A percentile compares a stretch with the other conserved stretches of the same genome.
These are phyloP conservation scores for Pisolithus tinctorius DNA, from an alignment of 768 basidiomycete genomes.

Conservation along the genomic window DNA sequence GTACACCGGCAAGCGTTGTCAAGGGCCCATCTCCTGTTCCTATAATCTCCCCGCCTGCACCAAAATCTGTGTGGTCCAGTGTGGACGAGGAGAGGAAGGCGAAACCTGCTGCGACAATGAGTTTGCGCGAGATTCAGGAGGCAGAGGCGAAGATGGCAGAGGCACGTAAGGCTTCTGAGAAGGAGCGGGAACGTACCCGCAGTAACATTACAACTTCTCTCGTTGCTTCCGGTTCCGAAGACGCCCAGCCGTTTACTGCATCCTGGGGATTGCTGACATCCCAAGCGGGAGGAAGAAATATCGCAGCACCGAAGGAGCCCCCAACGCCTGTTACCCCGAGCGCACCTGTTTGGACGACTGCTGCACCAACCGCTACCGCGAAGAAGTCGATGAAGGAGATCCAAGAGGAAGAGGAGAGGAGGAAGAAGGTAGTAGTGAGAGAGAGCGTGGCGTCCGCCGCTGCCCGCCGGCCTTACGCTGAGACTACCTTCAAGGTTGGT, in stretches of 20 bases:
- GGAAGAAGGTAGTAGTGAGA: conserved; percentile 62
- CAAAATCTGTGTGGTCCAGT: conserved; percentile 59
- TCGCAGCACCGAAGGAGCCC: conserved; percentile 37
- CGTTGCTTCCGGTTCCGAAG: conserved; percentile 39
- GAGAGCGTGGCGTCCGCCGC: conserved; percentile 52
- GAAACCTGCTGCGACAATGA: conserved; percentile 43
- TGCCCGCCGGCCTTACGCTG: conserved; percentile 70
- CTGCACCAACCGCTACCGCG: conserved; percentile 41
- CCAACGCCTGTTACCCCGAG: conserved; percentile 26
- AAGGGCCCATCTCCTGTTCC: conserved; percentile 22
- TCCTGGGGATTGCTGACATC: conserved; percentile 87
- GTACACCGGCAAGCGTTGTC: conserved; percentile 1
- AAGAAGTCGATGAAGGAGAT: conserved; percentile 99
- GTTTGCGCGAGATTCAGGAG: conserved; percentile 93
- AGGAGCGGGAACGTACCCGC: conserved; percentile 62
- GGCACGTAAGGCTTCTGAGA: conserved; percentile 65
- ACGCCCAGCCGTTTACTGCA: conserved; percentile 54
- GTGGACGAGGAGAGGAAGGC: conserved; percentile 63
- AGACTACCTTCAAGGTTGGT: conserved; percentile 66
- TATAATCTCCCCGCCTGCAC: conserved; percentile 15
- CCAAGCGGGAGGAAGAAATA: conserved; percentile 55
- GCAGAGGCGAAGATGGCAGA: conserved; percentile 80
- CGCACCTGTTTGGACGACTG: conserved; percentile 68
- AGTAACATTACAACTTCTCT: conserved; percentile 27
- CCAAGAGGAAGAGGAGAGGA: conserved; percentile 91